phyloP scores from a whole-genome alignment of 768 basidiomycete genomes.

The Mycena vulgaris region DNA sequence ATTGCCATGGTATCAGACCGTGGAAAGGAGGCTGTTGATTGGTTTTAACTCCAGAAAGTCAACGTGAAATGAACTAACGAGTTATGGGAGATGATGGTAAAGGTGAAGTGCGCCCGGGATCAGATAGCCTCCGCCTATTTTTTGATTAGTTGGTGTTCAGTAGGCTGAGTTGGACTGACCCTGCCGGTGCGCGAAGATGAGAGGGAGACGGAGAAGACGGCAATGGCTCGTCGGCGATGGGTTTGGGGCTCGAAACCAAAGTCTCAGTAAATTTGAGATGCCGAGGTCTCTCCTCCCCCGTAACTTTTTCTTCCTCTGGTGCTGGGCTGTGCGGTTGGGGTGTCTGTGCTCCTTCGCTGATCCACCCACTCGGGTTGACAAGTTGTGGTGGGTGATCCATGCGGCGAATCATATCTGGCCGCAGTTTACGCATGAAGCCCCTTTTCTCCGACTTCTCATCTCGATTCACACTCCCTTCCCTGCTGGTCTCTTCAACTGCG shows the following conservation, averaged over 20 bases:
- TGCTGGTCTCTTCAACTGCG: constrained; percentile 43
- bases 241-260: constrained; percentile 31
- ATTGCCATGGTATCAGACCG: constrained; percentile 54
- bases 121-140: constrained; percentile 54
- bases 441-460: constrained; percentile 40
- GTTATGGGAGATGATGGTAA: constrained; percentile 50
- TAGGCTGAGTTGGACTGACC: constrained; percentile 10
- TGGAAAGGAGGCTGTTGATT: constrained; percentile 49
- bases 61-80: constrained; percentile 44
- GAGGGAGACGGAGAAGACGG: constrained; percentile 29
- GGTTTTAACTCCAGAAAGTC: neutral
- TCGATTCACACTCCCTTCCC: constrained; percentile 29
- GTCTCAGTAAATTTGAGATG: constrained; percentile 42
- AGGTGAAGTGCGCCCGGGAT: constrained; percentile 52
- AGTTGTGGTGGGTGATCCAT: constrained; percentile 78
- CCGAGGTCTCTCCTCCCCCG: constrained; percentile 23
- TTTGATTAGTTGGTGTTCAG: constrained; percentile 3
- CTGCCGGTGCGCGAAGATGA: constrained; percentile 20
- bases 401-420: constrained; percentile 84
- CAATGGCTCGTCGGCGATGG: constrained; percentile 10
- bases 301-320: neutral
- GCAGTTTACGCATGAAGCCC: constrained; percentile 57
- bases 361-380: constrained; percentile 82
- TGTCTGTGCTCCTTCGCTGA: constrained; percentile 63
- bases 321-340: constrained; percentile 27